Evolutionary conservation across 805 yeast species (phyloP), one percentile per base, ranked within the genome.

Genomic region (Wickerhamiella allomyrinae): DNA sequence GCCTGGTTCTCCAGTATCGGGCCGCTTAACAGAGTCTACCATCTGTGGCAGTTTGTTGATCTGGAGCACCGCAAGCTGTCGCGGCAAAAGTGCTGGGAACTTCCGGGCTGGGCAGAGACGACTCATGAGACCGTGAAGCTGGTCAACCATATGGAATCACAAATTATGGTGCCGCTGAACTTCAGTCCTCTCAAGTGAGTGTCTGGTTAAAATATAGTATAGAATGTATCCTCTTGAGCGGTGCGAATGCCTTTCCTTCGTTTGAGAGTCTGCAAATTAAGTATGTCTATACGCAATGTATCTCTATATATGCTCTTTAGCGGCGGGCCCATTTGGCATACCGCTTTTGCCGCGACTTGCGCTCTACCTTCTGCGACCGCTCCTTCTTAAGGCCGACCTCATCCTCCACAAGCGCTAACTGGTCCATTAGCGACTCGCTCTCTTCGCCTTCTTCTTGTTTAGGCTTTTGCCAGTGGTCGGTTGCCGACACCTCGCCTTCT

Each of bases 81-180:
- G 20, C 53, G 69, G 29, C 67, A 62, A 39, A 58, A 57, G 42
- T 61, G 68, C 55, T 65, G 69, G 69, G 67, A 62, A 42, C 48
- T 63, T 17, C 63, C 65, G 1, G 69, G 69, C 13, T 65, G 69
- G 69, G 65, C 70, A 10, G 69, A 65, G 36, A 65, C 68, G 6
- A 56, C 66, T 11, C 67, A 61, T 41, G 66, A 65, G 41, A 65
- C 69, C 2, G 68, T 65, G 22, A 57, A 59, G 51, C 54, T 65
- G 41, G 52, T 65, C 9, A 50, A 61, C 37, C 48, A 49, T 24
- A 65, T 65, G 69, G 57, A 61, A 35, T 49, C 64, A 20, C 52
- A 56, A 40, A 59, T 65, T 29, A 46, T 65, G 34, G 66, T 65
- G 5, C 68, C 69, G 4, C 49, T 66, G 39, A 49, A 59, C 14